Evolutionary conservation across 148 eudicot genomes (phyloP), one percentile per base, ranked within the genome.

Genomic region (Silene uniflora): DNA sequence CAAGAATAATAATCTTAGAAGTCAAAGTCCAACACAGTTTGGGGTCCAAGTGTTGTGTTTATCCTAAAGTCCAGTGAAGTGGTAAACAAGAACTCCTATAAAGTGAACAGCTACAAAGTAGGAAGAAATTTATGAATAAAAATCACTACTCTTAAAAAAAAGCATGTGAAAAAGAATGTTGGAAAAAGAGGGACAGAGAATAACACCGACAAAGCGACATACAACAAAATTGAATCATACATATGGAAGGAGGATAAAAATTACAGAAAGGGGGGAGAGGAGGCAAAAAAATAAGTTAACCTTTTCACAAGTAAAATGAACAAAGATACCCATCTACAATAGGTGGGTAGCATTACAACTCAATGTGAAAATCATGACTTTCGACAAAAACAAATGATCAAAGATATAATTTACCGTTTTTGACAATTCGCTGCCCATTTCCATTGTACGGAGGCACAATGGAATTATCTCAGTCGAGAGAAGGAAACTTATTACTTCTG

Each of bases 381-480:
- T 32, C 35, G n/a, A n/a, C n/a, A n/a, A n/a, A n/a, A n/a, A n/a
- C n/a, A 4, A 44, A 59, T 47, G 17, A 59, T 19, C 25, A 60
- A 77, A 35, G 60, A 18, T 10, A 60, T 55, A 71, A 83, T 91
- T 83, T 77, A 93, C 98, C 64, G 98, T 95, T 86, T 95, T 95
- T 61, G 98, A 95, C 69, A 95, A 75, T 77, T 95, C 98, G 77
- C 97, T 89, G 46, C 98, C 98, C 96, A 95, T 88, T 84, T 95
- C 98, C 98, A 95, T 95, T 23, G 98, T 90, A 56, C 97, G 96
- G 64, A 94, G 86, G 84, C 98, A 94, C 80, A 94, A 78, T 6
- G 98, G 98, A 81, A 94, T 91, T 70, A 94, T 91, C 80, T 94
- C 98, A 13, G 98, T 94, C 62, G 96, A 90, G 23, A 94, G 97